These are phyloP conservation scores for Bondarzewia mesenterica DNA, from an alignment of 1,284 basidiomycete genomes.

Conservation along the genomic window DNA sequence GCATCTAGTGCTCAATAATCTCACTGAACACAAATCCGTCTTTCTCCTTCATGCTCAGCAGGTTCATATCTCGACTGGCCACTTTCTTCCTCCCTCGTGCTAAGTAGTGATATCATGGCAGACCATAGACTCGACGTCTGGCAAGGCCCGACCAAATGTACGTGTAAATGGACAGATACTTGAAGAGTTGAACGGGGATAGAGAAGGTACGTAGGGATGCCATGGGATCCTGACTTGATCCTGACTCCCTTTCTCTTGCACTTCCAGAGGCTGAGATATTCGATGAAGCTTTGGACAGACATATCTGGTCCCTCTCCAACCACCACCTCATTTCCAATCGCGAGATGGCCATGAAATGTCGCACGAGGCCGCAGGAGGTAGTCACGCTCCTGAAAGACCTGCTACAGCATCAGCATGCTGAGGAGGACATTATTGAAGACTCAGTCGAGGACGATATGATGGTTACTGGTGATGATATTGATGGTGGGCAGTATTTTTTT, in stretches of 20 bases:
- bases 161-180: conserved; percentile 74
- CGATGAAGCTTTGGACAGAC: conserved; percentile 71
- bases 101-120: conserved; percentile 17
- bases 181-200: conserved; percentile 51
- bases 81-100: conserved; percentile 3
- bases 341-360: conserved; percentile 53
- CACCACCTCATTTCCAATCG: conserved; percentile 63
- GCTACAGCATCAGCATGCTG: conserved; percentile 32
- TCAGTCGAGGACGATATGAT: neutral
- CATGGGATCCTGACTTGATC: neutral
- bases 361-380: conserved; percentile 46
- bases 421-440: conserved; percentile 22
- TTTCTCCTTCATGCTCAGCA: conserved; percentile 41
- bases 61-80: conserved; percentile 24
- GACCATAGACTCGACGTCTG: conserved; percentile 57
- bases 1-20: conserved; percentile 27
- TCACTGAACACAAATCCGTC: conserved; percentile 31
- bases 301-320: conserved; percentile 62
- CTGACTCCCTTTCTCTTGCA: conserved; percentile 1
- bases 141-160: conserved; percentile 60
- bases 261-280: conserved; percentile 63
- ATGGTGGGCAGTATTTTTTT: neutral
- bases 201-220: conserved; percentile 38
- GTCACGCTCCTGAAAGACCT: conserved; percentile 39
- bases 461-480: neutral